Conservation (phyloP, 805 yeast genomes). For the Blastobotrys americana region DNA sequence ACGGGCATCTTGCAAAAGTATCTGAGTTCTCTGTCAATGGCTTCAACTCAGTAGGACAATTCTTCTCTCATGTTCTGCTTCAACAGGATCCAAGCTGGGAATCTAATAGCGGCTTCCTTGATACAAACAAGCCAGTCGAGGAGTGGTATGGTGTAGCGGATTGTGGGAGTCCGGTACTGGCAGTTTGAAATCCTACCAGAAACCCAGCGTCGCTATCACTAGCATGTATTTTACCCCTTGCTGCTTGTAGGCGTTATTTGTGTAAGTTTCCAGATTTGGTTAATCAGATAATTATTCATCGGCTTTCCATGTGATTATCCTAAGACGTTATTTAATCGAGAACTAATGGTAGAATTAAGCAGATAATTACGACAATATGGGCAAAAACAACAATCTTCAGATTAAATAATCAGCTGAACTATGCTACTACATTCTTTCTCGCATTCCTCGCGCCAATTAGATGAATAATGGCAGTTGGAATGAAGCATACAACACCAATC, state of each 20-base stretch:
- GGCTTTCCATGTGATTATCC: too few relatives aligned
- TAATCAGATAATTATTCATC: too few relatives aligned
- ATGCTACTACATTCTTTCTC: not conserved
- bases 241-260: too few relatives aligned
- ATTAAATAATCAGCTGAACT: too few relatives aligned
- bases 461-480: slow-evolving; percentile 7
- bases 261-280: too few relatives aligned
- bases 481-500: slow-evolving; percentile 7
- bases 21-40: slow-evolving; percentile 17
- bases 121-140: slow-evolving; percentile 1
- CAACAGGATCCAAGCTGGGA: slow-evolving; percentile 7
- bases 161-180: slow-evolving; percentile 10
- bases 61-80: slow-evolving; percentile 17
- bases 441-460: slow-evolving; percentile 1
- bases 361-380: too few relatives aligned
- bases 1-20: slow-evolving; percentile 30
- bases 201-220: too few relatives aligned
- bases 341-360: too few relatives aligned
- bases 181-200: slow-evolving; percentile 7
- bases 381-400: too few relatives aligned
- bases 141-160: slow-evolving; percentile 12
- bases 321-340: too few relatives aligned
- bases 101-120: slow-evolving; percentile 2
- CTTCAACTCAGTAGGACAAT: slow-evolving; percentile 19
- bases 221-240: not conserved